These are phyloP conservation scores for Hypoxylon sp. DNA, from an alignment of 2,329 filamentous ascomycete genomes.

Conservation along the genomic window DNA sequence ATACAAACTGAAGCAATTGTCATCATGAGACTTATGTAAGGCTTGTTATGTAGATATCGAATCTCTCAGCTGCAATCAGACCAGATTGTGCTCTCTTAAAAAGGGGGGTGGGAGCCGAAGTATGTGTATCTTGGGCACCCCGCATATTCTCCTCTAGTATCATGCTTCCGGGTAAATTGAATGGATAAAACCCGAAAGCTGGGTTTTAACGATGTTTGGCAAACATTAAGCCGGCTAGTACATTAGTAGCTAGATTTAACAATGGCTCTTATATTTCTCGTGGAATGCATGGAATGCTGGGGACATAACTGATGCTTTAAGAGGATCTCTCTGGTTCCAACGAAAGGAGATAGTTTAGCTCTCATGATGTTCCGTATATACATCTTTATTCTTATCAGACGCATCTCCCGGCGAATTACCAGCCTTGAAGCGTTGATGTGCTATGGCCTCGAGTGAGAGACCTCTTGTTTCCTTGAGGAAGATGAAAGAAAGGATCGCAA, in stretches of 20 bases:
- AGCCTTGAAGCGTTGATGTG: conserved; percentile 50
- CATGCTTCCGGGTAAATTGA: conserved; percentile 36
- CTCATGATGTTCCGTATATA: conserved; percentile 34
- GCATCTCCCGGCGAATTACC: conserved; percentile 32
- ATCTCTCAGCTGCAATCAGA: conserved; percentile 14
- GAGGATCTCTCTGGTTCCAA: not conserved
- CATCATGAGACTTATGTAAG: conserved; percentile 4
- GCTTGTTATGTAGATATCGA: conserved; percentile 5
- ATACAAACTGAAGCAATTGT: conserved; percentile 21
- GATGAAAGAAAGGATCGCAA: conserved; percentile 63
- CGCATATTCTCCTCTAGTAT: conserved; percentile 25
- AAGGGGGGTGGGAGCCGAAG: not conserved
- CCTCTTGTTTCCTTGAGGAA: conserved; percentile 79
- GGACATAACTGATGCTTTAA: not conserved
- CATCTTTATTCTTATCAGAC: conserved; percentile 28
- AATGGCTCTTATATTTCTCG: not conserved
- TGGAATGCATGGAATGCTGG: not conserved
- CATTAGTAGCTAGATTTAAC: conserved; percentile 6
- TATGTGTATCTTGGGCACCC: conserved; percentile 26
- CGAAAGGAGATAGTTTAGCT: not conserved
- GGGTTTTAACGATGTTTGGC: conserved; percentile 5
- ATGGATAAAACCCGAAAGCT: conserved; percentile 27
- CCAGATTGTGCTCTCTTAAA: conserved; percentile 3
- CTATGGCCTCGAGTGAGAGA: conserved; percentile 73
- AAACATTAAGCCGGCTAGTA: conserved; percentile 10